Evolutionary conservation across 768 basidiomycete genomes (phyloP).

Genomic region (Coprinellus aureogranulatus): DNA sequence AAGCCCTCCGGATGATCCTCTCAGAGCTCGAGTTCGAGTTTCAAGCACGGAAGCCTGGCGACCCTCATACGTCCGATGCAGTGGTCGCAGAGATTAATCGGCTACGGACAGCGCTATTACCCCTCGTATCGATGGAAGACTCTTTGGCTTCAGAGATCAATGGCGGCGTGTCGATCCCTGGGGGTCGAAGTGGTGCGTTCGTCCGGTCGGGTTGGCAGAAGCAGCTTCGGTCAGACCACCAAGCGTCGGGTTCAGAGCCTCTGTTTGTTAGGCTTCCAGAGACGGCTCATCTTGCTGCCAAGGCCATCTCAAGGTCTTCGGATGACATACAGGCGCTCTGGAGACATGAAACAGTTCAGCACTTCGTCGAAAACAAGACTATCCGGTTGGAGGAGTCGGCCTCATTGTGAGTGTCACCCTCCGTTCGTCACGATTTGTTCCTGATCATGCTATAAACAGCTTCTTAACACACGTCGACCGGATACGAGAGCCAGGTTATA

Average conservation of each 20-base stretch:
- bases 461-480: constrained; percentile 67
- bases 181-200: constrained; percentile 61
- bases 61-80: constrained; percentile 20
- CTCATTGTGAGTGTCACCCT: constrained; percentile 53
- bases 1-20: constrained; percentile 71
- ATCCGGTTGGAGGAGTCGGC: constrained; percentile 74
- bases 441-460: constrained; percentile 31
- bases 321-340: constrained; percentile 64
- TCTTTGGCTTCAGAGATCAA: constrained; percentile 66
- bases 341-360: constrained; percentile 64
- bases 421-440: background rate
- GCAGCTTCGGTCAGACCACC: constrained; percentile 28
- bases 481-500: constrained; percentile 65
- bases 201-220: constrained; percentile 75
- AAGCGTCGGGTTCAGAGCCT: background rate
- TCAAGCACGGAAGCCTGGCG: constrained; percentile 22
- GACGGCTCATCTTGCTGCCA: constrained; percentile 48
- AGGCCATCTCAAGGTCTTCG: constrained; percentile 47
- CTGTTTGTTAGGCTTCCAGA: constrained; percentile 23
- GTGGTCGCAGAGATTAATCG: constrained; percentile 43
- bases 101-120: constrained; percentile 56
- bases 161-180: constrained; percentile 58
- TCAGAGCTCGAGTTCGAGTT: constrained; percentile 67
- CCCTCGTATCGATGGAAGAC: constrained; percentile 65
- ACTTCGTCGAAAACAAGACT: constrained; percentile 54